A percentile compares a stretch with the other conserved stretches of the same genome.
Evolutionary conservation across 2,329 filamentous ascomycete genomes (phyloP).

Genomic region (Aspergillus sp.): DNA sequence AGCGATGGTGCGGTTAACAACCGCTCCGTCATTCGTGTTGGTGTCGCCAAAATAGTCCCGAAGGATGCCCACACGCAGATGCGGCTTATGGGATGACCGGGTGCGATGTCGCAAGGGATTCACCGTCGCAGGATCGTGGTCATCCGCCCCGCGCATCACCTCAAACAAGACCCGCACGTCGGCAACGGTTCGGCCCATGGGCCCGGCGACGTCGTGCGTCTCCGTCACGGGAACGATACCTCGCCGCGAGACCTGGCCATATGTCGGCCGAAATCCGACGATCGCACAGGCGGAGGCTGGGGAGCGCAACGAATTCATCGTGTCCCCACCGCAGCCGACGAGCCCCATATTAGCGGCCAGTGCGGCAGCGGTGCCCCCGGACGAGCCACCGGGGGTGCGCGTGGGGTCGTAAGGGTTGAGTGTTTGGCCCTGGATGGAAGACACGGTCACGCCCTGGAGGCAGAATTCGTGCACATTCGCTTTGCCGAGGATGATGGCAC

Average conservation of each 20-base stretch:
- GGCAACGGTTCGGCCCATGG: slow-evolving; percentile 49
- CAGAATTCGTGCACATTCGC: slow-evolving; percentile 63
- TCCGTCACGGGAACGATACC: slow-evolving; percentile 57
- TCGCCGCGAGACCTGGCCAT: slow-evolving; percentile 49
- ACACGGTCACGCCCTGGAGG: slow-evolving; percentile 61
- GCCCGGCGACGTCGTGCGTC: slow-evolving; percentile 57
- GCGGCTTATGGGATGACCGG: background rate
- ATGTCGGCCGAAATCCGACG: slow-evolving; percentile 58
- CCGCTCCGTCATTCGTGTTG: slow-evolving; percentile 17
- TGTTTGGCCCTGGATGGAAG: slow-evolving; percentile 62
- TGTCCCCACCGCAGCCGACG: slow-evolving; percentile 59
- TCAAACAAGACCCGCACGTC: slow-evolving; percentile 25
- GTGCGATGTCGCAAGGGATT: background rate
- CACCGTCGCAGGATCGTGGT: background rate
- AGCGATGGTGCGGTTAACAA: slow-evolving; percentile 56
- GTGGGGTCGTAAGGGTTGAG: slow-evolving; percentile 63
- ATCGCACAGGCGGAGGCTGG: slow-evolving; percentile 61
- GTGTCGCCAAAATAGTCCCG: slow-evolving; percentile 1
- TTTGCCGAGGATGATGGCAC: slow-evolving; percentile 60
- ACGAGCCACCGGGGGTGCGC: slow-evolving; percentile 65
- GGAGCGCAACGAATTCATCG: slow-evolving; percentile 61
- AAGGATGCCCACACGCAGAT: background rate
- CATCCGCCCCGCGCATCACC: slow-evolving; percentile 22
- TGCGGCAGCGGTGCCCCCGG: slow-evolving; percentile 61
- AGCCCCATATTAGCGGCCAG: slow-evolving; percentile 58